Conservation (phyloP, 192 early-diverging fungal genomes). For the Podila horticola region DNA sequence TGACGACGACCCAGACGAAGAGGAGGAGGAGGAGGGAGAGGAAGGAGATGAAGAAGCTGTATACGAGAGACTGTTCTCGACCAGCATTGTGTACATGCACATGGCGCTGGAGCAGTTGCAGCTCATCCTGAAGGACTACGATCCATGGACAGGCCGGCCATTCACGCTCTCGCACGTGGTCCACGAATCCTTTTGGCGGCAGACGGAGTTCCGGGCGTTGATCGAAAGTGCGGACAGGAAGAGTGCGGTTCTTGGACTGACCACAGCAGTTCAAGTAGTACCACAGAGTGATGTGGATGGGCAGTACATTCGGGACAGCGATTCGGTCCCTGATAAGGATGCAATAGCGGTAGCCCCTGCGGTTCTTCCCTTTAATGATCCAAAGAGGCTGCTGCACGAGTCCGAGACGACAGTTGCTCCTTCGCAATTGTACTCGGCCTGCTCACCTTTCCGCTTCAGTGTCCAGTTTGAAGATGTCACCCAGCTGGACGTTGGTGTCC, state of each 20-base stretch:
- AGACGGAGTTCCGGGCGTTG: constrained; percentile 55
- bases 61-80: constrained; percentile 49
- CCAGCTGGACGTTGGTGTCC: constrained; percentile 47
- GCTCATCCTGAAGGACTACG: constrained; percentile 50
- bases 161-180: constrained; percentile 48
- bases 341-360: not conserved
- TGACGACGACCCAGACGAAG: too few relatives aligned
- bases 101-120: constrained; percentile 64
- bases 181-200: constrained; percentile 64
- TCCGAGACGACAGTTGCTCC: too few relatives aligned
- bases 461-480: constrained; percentile 57
- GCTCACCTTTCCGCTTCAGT: constrained; percentile 64
- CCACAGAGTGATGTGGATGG: not conserved
- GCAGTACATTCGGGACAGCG: not conserved
- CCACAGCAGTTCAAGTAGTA: not conserved
- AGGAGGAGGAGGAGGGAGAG: not conserved
- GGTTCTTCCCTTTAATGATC: not conserved
- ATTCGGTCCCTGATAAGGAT: constrained; percentile 11
- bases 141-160: constrained; percentile 39
- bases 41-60: constrained; percentile 11
- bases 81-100: constrained; percentile 62
- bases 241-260: not conserved
- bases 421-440: constrained; percentile 33
- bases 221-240: constrained; percentile 44
- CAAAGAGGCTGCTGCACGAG: too few relatives aligned